phyloP scores from a whole-genome alignment of 2,329 filamentous ascomycete genomes.

The Venturia asperata region DNA sequence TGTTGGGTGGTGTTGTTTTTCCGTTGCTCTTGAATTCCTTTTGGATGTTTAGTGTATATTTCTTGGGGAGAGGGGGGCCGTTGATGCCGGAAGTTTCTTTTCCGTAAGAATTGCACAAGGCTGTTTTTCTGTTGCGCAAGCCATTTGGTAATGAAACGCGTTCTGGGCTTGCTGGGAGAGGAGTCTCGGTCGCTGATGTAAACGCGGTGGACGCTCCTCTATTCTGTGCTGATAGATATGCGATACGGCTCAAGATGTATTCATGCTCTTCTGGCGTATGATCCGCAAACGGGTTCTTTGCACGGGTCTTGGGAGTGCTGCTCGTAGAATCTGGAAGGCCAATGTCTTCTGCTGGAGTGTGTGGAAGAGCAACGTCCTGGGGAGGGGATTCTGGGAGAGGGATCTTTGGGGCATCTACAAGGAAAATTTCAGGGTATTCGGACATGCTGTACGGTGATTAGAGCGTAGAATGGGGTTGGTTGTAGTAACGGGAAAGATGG shows the following conservation, averaged over 20 bases:
- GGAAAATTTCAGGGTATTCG: neutral
- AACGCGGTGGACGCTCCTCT: no score
- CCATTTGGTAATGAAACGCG: neutral
- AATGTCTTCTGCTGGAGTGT: neutral
- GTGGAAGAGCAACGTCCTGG: neutral
- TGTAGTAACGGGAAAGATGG: neutral
- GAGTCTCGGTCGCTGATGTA: neutral
- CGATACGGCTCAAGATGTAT: no score
- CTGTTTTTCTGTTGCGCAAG: neutral
- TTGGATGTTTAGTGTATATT: no score
- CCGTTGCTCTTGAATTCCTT: neutral
- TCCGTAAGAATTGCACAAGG: no score
- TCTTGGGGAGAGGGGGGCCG: no score
- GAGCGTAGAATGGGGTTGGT: no score
- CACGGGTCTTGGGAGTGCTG: neutral
- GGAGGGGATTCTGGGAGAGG: neutral
- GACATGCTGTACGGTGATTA: neutral
- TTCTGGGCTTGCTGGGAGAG: neutral
- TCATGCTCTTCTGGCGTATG: no score
- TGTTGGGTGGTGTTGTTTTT: neutral
- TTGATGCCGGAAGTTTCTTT: neutral
- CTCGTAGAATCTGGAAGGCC: neutral
- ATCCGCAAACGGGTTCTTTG: neutral
- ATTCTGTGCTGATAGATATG: no score
- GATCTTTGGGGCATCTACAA: neutral